Evolutionary conservation across 129 eudicot species (phyloP).

Genomic region (Artemisia annua): DNA sequence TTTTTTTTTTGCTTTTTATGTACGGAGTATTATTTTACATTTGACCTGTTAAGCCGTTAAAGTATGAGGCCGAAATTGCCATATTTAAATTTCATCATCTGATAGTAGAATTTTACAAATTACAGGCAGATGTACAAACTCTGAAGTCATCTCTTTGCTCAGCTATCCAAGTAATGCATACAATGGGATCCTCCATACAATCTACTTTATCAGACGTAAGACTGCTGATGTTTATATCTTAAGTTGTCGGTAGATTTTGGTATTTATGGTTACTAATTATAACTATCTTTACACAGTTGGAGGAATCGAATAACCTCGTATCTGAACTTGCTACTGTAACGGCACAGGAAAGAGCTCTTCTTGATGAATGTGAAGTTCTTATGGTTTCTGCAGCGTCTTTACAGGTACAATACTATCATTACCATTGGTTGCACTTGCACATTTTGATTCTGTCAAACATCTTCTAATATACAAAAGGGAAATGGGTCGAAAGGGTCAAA

Average conservation of each 20-base stretch:
- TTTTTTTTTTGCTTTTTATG: too few species aligned
- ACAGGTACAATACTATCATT: conserved; percentile 49
- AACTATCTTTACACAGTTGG: conserved; percentile 46
- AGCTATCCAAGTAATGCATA: conserved; percentile 77
- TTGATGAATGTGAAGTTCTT: conserved; percentile 77
- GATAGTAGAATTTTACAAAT: not conserved
- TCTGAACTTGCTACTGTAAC: conserved; percentile 81
- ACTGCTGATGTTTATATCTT: not conserved
- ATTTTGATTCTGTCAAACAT: too few species aligned
- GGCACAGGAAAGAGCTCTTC: conserved; percentile 86
- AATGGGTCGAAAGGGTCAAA: not conserved
- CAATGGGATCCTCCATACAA: conserved; percentile 62
- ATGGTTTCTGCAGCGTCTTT: conserved; percentile 55
- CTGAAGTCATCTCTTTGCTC: conserved; percentile 70
- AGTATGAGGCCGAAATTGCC: too few species aligned
- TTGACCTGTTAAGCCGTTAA: too few species aligned
- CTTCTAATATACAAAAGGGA: not conserved
- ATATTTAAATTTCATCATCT: not conserved
- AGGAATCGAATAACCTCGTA: conserved; percentile 51
- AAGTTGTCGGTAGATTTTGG: not conserved
- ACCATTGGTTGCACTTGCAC: not conserved
- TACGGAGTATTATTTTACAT: too few species aligned
- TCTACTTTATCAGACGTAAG: conserved; percentile 67
- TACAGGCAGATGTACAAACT: conserved; percentile 64
- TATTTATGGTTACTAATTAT: conserved; percentile 8